phyloP scores from a whole-genome alignment of 2,329 filamentous ascomycete genomes.

The Alternaria rosae region DNA sequence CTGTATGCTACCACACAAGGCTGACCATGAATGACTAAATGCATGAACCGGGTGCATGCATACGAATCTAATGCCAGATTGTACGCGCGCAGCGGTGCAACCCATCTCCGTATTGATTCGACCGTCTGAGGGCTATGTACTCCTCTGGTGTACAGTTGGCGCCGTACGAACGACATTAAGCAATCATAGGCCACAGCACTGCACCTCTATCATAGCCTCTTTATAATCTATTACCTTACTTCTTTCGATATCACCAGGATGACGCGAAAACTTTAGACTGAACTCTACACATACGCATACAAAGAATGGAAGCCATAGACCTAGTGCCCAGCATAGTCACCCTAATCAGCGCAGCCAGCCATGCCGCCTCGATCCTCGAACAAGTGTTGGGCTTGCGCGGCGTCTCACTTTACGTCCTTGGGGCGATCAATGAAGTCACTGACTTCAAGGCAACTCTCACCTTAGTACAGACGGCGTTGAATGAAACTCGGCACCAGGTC shows the following conservation, averaged over 20 bases:
- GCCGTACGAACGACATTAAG: neutral
- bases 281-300: accelerated
- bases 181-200: neutral
- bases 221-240: neutral
- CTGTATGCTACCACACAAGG: neutral
- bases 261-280: accelerated
- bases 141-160: neutral
- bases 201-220: neutral
- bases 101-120: neutral
- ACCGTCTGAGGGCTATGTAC: neutral
- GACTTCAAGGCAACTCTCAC: neutral
- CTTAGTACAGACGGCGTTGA: neutral
- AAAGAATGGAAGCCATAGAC: neutral
- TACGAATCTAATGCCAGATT: neutral
- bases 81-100: neutral
- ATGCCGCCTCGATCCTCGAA: neutral
- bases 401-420: neutral
- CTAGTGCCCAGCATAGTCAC: neutral
- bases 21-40: neutral
- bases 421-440: neutral
- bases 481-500: neutral
- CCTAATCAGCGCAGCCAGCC: neutral
- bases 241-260: neutral
- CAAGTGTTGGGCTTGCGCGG: neutral
- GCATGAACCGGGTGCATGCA: neutral